Evolutionary conservation across 148 eudicot species (phyloP).

Genomic region (Rhododendron kiyosumense): DNA sequence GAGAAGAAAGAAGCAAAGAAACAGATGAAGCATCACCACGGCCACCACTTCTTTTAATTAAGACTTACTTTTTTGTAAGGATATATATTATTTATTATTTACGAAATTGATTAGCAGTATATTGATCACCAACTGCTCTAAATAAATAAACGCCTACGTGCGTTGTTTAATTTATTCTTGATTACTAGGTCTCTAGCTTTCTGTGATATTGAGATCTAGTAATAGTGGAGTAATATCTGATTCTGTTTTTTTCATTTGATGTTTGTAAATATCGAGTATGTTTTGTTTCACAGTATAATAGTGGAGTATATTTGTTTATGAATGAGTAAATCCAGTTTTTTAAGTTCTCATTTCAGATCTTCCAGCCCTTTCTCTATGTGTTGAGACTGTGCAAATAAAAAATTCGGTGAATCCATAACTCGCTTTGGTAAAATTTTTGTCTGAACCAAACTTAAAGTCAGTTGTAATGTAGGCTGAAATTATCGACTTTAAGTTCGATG

Average conservation of each 20-base stretch:
- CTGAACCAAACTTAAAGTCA: too few relatives aligned
- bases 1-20: conserved; percentile 54
- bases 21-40: conserved; percentile 41
- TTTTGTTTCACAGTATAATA: not conserved
- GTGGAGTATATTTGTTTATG: not conserved
- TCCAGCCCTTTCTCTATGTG: not conserved
- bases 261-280: not conserved
- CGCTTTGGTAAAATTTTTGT: too few relatives aligned
- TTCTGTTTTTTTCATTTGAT: not conserved
- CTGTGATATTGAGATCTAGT: not conserved
- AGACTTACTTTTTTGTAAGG: too few relatives aligned
- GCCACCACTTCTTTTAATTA: not conserved
- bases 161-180: not conserved
- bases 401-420: too few relatives aligned
- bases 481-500: too few relatives aligned
- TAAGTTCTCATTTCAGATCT: not conserved
- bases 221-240: not conserved
- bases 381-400: not conserved
- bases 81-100: too few relatives aligned
- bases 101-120: not conserved
- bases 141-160: not conserved
- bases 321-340: not conserved
- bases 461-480: not conserved
- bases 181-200: not conserved
- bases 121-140: not conserved